These are phyloP conservation scores for Colletotrichum cordylinicola DNA, from an alignment of 2,329 filamentous ascomycete genomes.

Conservation along the genomic window DNA sequence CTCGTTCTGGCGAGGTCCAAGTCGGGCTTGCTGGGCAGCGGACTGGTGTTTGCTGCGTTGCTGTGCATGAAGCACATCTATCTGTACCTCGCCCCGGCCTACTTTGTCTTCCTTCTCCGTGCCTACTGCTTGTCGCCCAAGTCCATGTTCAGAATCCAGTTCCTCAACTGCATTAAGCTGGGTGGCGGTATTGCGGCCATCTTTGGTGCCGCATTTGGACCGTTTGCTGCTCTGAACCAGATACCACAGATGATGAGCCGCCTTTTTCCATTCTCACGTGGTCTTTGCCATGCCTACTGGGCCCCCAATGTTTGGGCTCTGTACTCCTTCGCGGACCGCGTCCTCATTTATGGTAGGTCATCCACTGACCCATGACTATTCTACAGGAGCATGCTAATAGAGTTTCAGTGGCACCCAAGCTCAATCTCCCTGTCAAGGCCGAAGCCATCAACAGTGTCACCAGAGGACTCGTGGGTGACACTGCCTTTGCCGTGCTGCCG, in stretches of 20 bases:
- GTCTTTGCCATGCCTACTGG: slow-evolving; percentile 98
- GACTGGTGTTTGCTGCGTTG: slow-evolving; percentile 81
- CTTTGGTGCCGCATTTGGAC: slow-evolving; percentile 84
- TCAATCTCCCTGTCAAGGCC: slow-evolving; percentile 75
- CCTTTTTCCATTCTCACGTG: slow-evolving; percentile 92
- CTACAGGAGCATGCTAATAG: slow-evolving; percentile 33
- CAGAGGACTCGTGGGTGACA: slow-evolving; percentile 90
- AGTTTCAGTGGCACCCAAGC: slow-evolving; percentile 74
- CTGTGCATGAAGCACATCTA: slow-evolving; percentile 99
- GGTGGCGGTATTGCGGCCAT: slow-evolving; percentile 74
- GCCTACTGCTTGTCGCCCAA: slow-evolving; percentile 84
- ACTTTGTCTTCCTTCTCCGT: slow-evolving; percentile 92
- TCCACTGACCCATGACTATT: neutral
- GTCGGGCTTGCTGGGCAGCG: slow-evolving; percentile 78
- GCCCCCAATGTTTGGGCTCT: slow-evolving; percentile 96
- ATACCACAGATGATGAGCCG: slow-evolving; percentile 83
- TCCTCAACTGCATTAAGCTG: slow-evolving; percentile 84
- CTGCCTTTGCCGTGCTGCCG: slow-evolving; percentile 90
- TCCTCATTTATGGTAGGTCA: slow-evolving; percentile 77
- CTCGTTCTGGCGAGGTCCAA: slow-evolving; percentile 80
- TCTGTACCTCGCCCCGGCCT: slow-evolving; percentile 93
- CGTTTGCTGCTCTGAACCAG: slow-evolving; percentile 83
- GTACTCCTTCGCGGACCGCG: slow-evolving; percentile 88
- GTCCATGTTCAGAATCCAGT: slow-evolving; percentile 76
- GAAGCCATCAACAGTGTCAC: slow-evolving; percentile 88